Conservation (phyloP, 2,329 filamentous ascomycete genomes). For the Aphanocladium album region DNA sequence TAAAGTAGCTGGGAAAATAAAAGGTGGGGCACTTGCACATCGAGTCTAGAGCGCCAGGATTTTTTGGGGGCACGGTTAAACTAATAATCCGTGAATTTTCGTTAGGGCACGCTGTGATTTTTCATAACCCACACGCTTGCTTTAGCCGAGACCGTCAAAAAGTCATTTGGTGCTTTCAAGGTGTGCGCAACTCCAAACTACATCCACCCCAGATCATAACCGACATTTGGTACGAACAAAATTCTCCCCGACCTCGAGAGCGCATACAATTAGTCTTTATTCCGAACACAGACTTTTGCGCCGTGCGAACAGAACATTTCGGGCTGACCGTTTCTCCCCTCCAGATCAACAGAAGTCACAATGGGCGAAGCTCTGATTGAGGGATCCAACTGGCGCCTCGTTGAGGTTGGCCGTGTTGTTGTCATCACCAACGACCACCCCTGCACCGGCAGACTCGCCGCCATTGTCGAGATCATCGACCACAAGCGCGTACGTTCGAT, state of each 20-base stretch:
- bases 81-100: constrained; percentile 27
- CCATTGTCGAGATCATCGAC: constrained; percentile 99
- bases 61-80: constrained; percentile 20
- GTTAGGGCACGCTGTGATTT: constrained; percentile 39
- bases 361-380: constrained; percentile 81
- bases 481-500: constrained; percentile 88
- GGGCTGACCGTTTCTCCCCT: constrained; percentile 28
- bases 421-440: constrained; percentile 77
- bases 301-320: constrained; percentile 16
- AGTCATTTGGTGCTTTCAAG: constrained; percentile 34
- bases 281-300: not conserved
- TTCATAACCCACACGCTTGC: constrained; percentile 33
- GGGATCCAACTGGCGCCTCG: constrained; percentile 84
- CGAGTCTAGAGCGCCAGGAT: not conserved
- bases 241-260: constrained; percentile 1
- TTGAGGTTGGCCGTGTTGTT: constrained; percentile 97
- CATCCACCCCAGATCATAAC: constrained; percentile 15
- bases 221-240: constrained; percentile 17
- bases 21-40: not conserved
- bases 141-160: constrained; percentile 36
- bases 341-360: constrained; percentile 55
- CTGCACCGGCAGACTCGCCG: constrained; percentile 79
- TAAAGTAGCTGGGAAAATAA: not conserved
- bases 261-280: constrained; percentile 1
- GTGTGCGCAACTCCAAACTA: constrained; percentile 24